Base-by-base conservation (phyloP, 768 basidiomycete species). In the Daedalea quercina region DNA sequence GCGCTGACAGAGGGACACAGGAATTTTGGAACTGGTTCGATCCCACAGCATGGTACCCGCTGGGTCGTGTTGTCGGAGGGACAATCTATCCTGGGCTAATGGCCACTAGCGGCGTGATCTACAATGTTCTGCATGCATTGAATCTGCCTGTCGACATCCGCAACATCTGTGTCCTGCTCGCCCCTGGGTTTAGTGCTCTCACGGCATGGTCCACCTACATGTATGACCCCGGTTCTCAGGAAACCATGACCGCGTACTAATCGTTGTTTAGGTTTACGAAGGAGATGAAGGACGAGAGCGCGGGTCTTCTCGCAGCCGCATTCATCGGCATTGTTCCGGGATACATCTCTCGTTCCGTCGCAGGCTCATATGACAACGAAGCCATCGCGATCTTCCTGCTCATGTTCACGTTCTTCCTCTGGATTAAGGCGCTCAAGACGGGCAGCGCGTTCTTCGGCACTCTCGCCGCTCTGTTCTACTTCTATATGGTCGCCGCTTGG, bases 21-120 rank as follows among this genome's bases (percentile, higher is more conserved):
- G 95, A 90, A 84, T 98, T 99, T 73, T 99, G 96, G 96, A 99
- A 99, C 66, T 99, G 96, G 96, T 99, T 99, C 67, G 96, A 99
- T 70, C 94, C 94, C 20, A 96, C 95, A 3, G 95, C 95, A 60
- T 99, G 96, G 96, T 98, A 99, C 63, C 96, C 96, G 11, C 83
- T 99, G 0, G 96, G 96, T 43, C 92, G 96, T 63, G 94, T 96
- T 47, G 96, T 98, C 42, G 96, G 96, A 49, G 95, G 95, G 47
- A 99, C 96, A 13, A 90, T 99, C 62, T 99, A 97, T 66, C 96
- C 96, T 17, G 96, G 96, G 56, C 74, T 98, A 35, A 99, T 98
- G 96, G 92, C 90, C 24, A 99, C 96, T 22, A 92, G 92, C 59
- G 96, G 95, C 49, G 84, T 97, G 62, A 99, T 99, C 65, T 97